A percentile compares a stretch with the other conserved stretches of the same genome.
These are phyloP conservation scores for Suillus fuscotomentosus DNA, from an alignment of 768 basidiomycete genomes.

Conservation along the genomic window DNA sequence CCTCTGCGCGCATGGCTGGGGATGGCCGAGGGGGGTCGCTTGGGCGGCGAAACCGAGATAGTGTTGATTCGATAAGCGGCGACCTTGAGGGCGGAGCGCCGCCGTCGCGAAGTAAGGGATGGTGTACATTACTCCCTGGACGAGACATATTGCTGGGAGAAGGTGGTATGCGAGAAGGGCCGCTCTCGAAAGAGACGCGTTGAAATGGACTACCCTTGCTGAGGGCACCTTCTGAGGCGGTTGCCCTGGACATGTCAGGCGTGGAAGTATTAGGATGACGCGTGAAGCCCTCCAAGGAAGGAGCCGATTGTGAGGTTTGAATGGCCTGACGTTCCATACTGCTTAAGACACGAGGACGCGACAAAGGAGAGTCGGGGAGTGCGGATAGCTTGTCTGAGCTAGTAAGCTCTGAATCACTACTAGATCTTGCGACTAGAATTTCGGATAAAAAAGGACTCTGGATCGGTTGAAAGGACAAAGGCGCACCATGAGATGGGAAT, in stretches of 20 bases:
- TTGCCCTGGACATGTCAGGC: conserved; percentile 17
- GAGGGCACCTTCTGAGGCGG: conserved; percentile 36
- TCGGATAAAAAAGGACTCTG: neutral
- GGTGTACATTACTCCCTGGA: conserved; percentile 32
- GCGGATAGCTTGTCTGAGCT: conserved; percentile 47
- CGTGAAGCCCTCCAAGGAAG: conserved; percentile 34
- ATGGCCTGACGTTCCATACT: conserved; percentile 33
- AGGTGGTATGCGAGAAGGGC: conserved; percentile 34
- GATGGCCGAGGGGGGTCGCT: conserved; percentile 8
- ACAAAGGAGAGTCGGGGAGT: conserved; percentile 34
- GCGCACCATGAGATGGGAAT: conserved; percentile 13
- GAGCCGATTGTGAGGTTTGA: conserved; percentile 42
- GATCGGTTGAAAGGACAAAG: neutral
- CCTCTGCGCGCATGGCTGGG: conserved; percentile 12
- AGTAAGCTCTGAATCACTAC: conserved; percentile 28
- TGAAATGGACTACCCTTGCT: conserved; percentile 47
- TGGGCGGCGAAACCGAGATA: conserved; percentile 8
- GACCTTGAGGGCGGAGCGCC: conserved; percentile 8
- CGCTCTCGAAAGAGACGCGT: conserved; percentile 54
- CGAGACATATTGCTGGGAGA: conserved; percentile 29
- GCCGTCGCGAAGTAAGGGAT: conserved; percentile 20
- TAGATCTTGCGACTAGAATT: neutral
- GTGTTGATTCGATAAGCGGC: neutral
- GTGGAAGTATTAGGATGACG: conserved; percentile 19
- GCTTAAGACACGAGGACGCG: conserved; percentile 31